Percentiles rank a stretch among this genome's conserved stretches.
Conservation (phyloP, 495 filamentous ascomycete genomes). For the Umbilicaria muhlenbergii region DNA sequence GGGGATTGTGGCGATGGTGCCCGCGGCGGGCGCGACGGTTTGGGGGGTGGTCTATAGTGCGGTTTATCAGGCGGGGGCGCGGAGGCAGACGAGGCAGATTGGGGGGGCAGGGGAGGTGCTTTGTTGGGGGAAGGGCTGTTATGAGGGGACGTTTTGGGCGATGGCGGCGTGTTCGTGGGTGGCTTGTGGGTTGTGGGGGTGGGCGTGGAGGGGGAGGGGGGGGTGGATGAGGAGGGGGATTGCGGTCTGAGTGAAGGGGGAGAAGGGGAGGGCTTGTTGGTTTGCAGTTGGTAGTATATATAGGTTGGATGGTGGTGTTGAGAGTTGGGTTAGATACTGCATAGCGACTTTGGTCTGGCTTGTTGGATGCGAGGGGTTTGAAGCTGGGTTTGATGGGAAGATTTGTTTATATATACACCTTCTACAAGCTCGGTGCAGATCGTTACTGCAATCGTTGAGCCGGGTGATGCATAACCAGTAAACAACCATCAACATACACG, state of each 20-base stretch:
- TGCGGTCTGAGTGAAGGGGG: conserved; percentile 39
- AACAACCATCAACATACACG: no score
- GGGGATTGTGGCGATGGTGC: conserved; percentile 85
- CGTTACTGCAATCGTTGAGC: no score
- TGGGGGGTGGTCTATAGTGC: conserved; percentile 75
- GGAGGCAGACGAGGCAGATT: conserved; percentile 17
- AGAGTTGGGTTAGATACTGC: no score
- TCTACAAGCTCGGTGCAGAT: no score
- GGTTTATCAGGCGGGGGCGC: conserved; percentile 47
- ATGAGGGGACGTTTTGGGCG: conserved; percentile 62
- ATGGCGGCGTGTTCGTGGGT: conserved; percentile 64
- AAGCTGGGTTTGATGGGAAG: no score
- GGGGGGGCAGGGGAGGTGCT: conserved; percentile 22
- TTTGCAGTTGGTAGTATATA: no score
- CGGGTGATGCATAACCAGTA: no score
- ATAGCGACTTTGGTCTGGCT: no score
- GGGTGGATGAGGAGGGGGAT: conserved; percentile 71
- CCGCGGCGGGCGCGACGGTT: conserved; percentile 65
- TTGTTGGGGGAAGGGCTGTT: conserved; percentile 64
- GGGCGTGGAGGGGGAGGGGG: conserved; percentile 63
- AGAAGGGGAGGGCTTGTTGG: no score
- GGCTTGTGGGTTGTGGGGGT: conserved; percentile 54
- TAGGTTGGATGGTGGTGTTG: no score
- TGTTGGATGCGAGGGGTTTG: no score
- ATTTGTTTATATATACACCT: no score